These are phyloP conservation scores for Alternaria rosae DNA, from an alignment of 2,329 filamentous ascomycete species.

Conservation along the genomic window DNA sequence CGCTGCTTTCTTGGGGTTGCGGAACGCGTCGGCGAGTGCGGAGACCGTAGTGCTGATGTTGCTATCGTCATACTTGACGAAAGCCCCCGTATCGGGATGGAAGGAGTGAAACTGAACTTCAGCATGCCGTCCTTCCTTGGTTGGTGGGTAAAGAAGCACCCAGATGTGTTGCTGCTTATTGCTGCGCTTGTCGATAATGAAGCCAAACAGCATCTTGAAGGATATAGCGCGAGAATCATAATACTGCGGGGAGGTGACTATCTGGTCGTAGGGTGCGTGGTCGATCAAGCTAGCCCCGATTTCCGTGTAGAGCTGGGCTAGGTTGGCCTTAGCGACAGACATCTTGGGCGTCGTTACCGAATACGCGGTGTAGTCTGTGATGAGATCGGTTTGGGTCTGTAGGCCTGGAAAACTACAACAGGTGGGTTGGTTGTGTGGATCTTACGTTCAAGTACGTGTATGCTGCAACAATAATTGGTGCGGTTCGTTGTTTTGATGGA, in stretches of 20 bases:
- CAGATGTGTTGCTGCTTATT: background rate
- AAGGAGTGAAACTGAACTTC: background rate
- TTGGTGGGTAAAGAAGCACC: background rate
- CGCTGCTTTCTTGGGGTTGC: background rate
- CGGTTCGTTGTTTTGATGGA: background rate
- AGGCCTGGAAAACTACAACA: background rate
- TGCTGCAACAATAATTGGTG: background rate
- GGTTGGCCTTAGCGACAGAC: background rate
- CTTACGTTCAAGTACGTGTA: too few relatives aligned
- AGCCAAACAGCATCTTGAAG: constrained; percentile 1
- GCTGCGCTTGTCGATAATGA: background rate
- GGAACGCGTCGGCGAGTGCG: background rate
- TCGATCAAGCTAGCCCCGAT: background rate
- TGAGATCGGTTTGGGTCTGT: too few relatives aligned
- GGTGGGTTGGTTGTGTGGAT: background rate
- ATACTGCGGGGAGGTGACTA: background rate
- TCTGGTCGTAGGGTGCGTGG: background rate
- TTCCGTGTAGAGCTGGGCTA: background rate
- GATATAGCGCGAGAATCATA: background rate
- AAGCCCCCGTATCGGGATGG: background rate
- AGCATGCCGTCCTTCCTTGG: background rate
- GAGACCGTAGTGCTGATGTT: background rate
- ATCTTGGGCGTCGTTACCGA: background rate
- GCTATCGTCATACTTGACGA: background rate
- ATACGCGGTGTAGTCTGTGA: background rate